Evolutionary conservation across 2,329 filamentous ascomycete species (phyloP).

Genomic region (Calonectria ilicicola): DNA sequence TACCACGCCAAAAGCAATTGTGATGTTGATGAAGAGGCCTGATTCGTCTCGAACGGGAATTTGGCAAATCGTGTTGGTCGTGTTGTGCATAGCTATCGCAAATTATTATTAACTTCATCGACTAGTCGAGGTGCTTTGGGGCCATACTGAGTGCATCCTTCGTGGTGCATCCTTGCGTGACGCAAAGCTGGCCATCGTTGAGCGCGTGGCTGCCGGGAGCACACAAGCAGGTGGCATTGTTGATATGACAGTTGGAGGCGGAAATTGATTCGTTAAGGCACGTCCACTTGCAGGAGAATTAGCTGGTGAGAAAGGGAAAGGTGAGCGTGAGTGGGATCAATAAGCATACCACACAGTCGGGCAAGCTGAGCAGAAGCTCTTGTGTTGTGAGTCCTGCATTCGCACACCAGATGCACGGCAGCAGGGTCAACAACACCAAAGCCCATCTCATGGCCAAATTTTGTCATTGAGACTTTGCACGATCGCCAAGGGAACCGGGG

Average conservation of each 20-base stretch:
- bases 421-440: conserved; percentile 33
- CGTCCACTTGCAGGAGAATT: conserved; percentile 21
- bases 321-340: neutral
- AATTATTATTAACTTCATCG: neutral
- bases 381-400: conserved; percentile 25
- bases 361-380: conserved; percentile 30
- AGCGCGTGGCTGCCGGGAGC: conserved; percentile 28
- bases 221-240: conserved; percentile 41
- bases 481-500: conserved; percentile 20
- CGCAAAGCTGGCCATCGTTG: conserved; percentile 31
- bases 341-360: conserved; percentile 33
- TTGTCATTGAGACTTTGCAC: conserved; percentile 5
- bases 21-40: conserved; percentile 24
- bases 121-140: neutral
- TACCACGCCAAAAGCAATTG: conserved; percentile 31
- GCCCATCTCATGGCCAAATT: conserved; percentile 39
- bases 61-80: conserved; percentile 27
- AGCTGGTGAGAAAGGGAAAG: conserved; percentile 7
- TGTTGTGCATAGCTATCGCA: conserved; percentile 26
- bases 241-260: conserved; percentile 30
- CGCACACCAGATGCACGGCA: conserved; percentile 27
- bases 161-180: conserved; percentile 32
- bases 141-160: conserved; percentile 33
- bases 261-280: conserved; percentile 31
- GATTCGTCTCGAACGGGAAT: conserved; percentile 30